Evolutionary conservation across 176 grass and related monocot species (phyloP).

Genomic region (Hyparrhenia diplandra): DNA sequence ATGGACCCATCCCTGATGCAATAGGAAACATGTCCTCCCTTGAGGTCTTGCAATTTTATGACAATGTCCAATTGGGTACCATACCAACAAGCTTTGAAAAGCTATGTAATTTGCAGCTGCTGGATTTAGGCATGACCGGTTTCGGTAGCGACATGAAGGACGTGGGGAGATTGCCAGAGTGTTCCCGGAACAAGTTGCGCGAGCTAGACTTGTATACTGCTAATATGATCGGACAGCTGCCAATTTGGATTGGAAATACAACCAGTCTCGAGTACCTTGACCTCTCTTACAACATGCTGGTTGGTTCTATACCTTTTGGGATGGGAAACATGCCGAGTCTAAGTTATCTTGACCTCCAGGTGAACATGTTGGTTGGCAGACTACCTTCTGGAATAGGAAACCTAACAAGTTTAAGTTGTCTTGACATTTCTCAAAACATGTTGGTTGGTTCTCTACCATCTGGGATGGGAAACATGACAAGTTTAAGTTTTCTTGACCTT

Average conservation of each 20-base stretch:
- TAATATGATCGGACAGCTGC: conserved; percentile 26
- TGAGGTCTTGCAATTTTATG: neutral
- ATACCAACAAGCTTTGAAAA: neutral
- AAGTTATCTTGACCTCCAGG: neutral
- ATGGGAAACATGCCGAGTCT: neutral
- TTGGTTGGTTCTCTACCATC: neutral
- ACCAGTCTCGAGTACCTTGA: neutral
- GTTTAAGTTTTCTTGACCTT: conserved; percentile 2
- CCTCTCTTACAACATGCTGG: neutral
- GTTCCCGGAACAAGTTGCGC: neutral
- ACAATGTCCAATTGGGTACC: neutral
- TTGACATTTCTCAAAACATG: conserved; percentile 4
- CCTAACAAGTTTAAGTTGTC: neutral
- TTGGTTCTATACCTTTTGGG: too few relatives aligned
- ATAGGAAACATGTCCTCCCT: conserved; percentile 13
- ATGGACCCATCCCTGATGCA: neutral
- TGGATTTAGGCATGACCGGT: neutral
- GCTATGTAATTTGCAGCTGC: conserved; percentile 2
- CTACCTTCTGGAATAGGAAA: neutral
- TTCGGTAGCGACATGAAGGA: neutral
- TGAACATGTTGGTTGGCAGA: conserved; percentile 29
- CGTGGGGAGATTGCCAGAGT: neutral
- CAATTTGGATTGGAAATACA: conserved; percentile 15
- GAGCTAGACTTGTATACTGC: neutral
- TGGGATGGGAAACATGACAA: too few relatives aligned